Evolutionary conservation across 176 grass and related monocot species (phyloP).

Genomic region (Phoenix dactylifera): DNA sequence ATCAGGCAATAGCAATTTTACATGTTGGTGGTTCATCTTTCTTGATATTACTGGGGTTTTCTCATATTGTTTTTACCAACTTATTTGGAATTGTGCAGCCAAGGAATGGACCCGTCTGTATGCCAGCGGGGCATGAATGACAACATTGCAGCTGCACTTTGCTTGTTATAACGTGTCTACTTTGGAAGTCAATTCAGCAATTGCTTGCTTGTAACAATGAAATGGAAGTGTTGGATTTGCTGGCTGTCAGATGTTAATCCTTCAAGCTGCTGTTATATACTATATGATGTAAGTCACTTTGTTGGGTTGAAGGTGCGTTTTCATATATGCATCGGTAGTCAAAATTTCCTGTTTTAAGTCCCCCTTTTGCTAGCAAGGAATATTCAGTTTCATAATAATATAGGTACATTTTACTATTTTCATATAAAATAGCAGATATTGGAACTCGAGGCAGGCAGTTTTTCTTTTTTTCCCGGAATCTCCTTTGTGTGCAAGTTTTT

Average conservation of each 20-base stretch:
- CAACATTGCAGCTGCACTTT: not conserved
- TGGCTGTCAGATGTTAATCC: not conserved
- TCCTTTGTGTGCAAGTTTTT: no score
- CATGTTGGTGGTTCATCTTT: not conserved
- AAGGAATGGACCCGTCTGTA: conserved; percentile 95
- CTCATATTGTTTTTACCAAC: not conserved
- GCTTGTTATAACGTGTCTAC: not conserved
- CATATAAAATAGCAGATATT: no score
- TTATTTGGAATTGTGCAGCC: conserved; percentile 34
- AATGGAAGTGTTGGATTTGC: not conserved
- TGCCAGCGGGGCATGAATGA: conserved; percentile 62
- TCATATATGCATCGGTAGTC: no score
- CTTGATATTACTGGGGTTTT: not conserved
- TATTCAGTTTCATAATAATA: no score
- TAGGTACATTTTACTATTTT: no score
- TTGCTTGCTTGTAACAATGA: not conserved
- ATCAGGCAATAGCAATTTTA: not conserved
- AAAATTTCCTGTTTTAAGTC: no score
- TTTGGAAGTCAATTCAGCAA: conserved; percentile 2
- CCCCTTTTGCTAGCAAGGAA: no score
- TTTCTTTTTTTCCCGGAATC: no score
- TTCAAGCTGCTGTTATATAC: no score
- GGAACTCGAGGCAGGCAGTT: no score
- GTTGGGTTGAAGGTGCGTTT: no score
- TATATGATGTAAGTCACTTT: no score